Base-by-base conservation (phyloP, 2,329 filamentous ascomycete genomes). In the Aspergillus fumigatus region DNA sequence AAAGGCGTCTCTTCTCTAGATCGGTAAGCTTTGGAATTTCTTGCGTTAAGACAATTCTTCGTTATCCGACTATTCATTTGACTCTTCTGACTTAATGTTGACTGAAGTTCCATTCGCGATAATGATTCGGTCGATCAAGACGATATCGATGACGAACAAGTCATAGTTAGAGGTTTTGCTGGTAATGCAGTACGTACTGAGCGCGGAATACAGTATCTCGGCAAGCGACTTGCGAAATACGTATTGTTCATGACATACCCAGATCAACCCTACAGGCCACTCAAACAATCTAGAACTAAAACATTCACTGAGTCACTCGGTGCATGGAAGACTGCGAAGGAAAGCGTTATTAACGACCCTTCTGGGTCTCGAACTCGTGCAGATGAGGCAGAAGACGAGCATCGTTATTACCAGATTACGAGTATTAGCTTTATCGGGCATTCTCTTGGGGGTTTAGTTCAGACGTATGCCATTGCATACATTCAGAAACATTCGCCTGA, bases 361-460 rank as follows among this genome's bases (percentile, higher is more conserved):
- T 64, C 59, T 72, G 59, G 72, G 71, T 49, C 65, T 77, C 51
- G 54, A 29, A 77, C 74, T 52, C 72, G 68, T 11, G 71, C 75
- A 8, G 68, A 70, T 14, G 29, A 76, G 77, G 14, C 76, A 76
- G 51, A 77, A 79, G n/a, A 72, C 75, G 17, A 76, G 40, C 66
- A 77, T 17, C 73, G 79, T 49, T 81, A 87, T 1, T 97, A 95
- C 73, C 87, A 86, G 63, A 91, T 96, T 67, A 94, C 92, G 10
- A 96, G 92, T 71, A 97, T 97, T 71, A 97, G 92, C 68, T 96
- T 97, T 70, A 84, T 97, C 55, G 92, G 87, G 0, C 93, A 97
- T 74, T 97, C 92, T 0, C 83, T 97, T 0, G 93, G 93, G 27
- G 93, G 93, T 0, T 79, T 96, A 19, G 83, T 96, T 17, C 93